Evolutionary conservation across 441 rosid genomes (phyloP).

Genomic region (Populus hybrid): DNA sequence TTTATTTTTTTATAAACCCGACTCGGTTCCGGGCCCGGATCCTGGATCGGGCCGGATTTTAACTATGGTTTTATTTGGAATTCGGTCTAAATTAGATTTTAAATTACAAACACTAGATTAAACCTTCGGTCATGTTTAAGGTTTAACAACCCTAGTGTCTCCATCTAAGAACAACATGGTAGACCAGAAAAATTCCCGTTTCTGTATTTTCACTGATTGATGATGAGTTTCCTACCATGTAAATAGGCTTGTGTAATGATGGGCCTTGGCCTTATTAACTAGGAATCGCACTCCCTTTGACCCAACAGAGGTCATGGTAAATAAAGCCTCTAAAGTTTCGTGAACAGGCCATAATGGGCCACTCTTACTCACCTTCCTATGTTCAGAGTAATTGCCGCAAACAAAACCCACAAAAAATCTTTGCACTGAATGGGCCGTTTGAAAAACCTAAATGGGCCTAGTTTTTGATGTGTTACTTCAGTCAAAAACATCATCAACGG

Average conservation of each 20-base stretch:
- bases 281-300: too few species aligned
- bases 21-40: too few species aligned
- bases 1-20: too few species aligned
- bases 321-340: too few species aligned
- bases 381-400: background rate
- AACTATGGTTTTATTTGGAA: too few species aligned
- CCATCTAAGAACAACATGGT: background rate
- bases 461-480: background rate
- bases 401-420: background rate
- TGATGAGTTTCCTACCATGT: background rate
- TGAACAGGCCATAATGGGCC: background rate
- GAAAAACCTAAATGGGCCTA: background rate
- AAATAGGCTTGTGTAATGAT: background rate
- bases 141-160: too few species aligned
- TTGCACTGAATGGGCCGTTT: background rate
- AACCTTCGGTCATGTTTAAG: too few species aligned
- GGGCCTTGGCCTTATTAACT: background rate
- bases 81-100: too few species aligned
- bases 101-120: too few species aligned
- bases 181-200: background rate
- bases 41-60: too few species aligned
- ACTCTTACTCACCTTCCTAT: background rate
- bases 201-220: background rate
- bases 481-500: background rate
- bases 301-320: too few species aligned